Evolutionary conservation across 192 early-diverging fungal genomes (phyloP), one percentile per base, ranked within the genome.

Genomic region (Dissophora ornata): DNA sequence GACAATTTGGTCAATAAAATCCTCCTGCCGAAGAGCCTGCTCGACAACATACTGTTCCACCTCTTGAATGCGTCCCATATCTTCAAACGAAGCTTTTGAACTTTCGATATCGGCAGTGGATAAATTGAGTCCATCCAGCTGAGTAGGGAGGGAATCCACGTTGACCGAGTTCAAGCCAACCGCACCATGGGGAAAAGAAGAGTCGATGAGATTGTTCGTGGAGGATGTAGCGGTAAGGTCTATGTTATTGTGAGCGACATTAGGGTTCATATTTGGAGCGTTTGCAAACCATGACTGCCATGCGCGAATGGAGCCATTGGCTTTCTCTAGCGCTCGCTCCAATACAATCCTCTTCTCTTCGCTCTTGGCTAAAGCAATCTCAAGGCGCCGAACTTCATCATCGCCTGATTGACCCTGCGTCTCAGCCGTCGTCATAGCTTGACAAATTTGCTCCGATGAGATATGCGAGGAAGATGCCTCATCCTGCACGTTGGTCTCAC

Each of bases 1-100:
- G 19, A 16, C 56, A 24, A 28, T 22, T 13, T 42, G 11, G 33
- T 42, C 56, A 6, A 42, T 18, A 25, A 57, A 42, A 13, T 38
- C 56, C 22, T 57, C 56, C 3, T 57, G 22, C 25, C 12, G 56
- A 26, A 34, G 8, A 57, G 55, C 33, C 38, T 22, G 38, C 22
- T 57, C 38, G 13, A 15, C 56, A 13, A 21, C 56, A n/a, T 25
- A 22, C 2, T 57, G 11, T 28, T 36, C 56, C 36, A 38, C 56
- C 15, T 57, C 56, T 18, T 44, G 40, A 29, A 57, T 57, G 0
- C 36, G 24, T 5, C 9, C 56, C 40, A 57, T 18, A 10, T 25
- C 22, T 24, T 22, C 56, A 19, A 34, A 24, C 19, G 32, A 11
- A n/a, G 10, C 25, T 7, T 16, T 18, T 0, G 16, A 5, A 38